These are phyloP conservation scores for Podila verticillata DNA, from an alignment of 192 early-diverging fungal genomes.

Conservation along the genomic window DNA sequence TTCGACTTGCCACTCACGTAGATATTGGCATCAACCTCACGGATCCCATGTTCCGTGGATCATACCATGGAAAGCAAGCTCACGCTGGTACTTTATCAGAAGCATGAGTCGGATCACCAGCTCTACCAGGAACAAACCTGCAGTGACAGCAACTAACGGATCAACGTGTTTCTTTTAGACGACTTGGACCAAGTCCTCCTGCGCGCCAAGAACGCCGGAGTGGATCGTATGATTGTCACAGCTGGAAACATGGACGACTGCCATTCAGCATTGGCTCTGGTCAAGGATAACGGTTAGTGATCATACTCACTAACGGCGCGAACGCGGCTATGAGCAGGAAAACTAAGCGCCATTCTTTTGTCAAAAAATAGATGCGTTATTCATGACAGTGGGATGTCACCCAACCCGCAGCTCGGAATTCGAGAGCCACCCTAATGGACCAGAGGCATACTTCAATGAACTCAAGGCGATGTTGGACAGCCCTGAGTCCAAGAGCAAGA, in stretches of 20 bases:
- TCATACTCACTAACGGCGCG: too few species aligned
- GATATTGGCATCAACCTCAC: constrained; percentile 94
- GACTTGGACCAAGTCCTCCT: constrained; percentile 72
- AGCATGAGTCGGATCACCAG: background rate
- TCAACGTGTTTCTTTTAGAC: constrained; percentile 49
- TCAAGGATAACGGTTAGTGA: constrained; percentile 55
- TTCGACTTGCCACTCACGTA: constrained; percentile 9
- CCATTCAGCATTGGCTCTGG: constrained; percentile 67
- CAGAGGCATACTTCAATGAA: constrained; percentile 68
- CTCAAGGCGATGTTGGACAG: constrained; percentile 58
- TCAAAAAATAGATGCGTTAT: constrained; percentile 54
- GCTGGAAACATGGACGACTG: constrained; percentile 72
- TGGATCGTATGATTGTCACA: constrained; percentile 86
- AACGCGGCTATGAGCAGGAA: too few species aligned
- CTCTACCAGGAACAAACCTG: too few species aligned
- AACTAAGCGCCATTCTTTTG: background rate
- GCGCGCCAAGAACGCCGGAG: constrained; percentile 72
- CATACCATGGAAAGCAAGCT: constrained; percentile 80
- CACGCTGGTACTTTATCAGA: constrained; percentile 64
- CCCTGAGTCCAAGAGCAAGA: constrained; percentile 53
- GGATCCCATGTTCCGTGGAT: constrained; percentile 85
- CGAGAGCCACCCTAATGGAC: constrained; percentile 61
- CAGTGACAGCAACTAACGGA: background rate
- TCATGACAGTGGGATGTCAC: constrained; percentile 86
- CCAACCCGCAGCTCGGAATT: constrained; percentile 86